Base-by-base conservation (phyloP, 768 basidiomycete genomes). In the Dacryopinax primogenitus region DNA sequence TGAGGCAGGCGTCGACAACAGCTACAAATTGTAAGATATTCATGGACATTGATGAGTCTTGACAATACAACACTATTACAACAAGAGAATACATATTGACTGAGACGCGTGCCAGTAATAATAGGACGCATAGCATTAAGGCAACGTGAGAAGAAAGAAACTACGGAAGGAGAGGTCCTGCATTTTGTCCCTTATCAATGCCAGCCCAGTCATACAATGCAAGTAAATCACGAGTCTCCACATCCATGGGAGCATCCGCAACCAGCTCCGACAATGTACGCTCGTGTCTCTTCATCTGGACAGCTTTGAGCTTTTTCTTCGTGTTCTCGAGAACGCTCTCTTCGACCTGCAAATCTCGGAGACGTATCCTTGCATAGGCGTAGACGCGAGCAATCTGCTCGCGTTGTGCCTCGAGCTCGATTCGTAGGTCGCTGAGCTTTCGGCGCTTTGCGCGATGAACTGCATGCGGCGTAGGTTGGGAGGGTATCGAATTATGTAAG, bases 1-100 rank as follows among this genome's bases (percentile, higher is more conserved):
- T 65, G 83, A 85, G 71, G 76, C 51, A 2, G 51, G 51, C 6
- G 51, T 58, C 9, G 51, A 58, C 26, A 13, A 26, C 23, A 58
- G 30, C 18, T 58, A 58, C 21, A 58, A 58, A 30, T 18, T 58
- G 32, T 58, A 58, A 30, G 9, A 58, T 11, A 23, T 28, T 4
- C 18, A 3, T 21, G 4, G 9, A n/a, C n/a, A n/a, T n/a, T n/a
- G n/a, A n/a, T n/a, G n/a, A n/a, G n/a, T n/a, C n/a, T n/a, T n/a
- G n/a, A n/a, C n/a, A n/a, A n/a, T n/a, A n/a, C n/a, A n/a, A n/a
- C n/a, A n/a, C n/a, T n/a, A n/a, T n/a, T n/a, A n/a, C n/a, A n/a
- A n/a, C n/a, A n/a, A n/a, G n/a, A n/a, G n/a, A n/a, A n/a, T n/a
- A n/a, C n/a, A n/a, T n/a, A n/a, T n/a, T n/a, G n/a, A n/a, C n/a